These are phyloP conservation scores for Trametes gibbosa DNA, from an alignment of 768 basidiomycete genomes.

Conservation along the genomic window DNA sequence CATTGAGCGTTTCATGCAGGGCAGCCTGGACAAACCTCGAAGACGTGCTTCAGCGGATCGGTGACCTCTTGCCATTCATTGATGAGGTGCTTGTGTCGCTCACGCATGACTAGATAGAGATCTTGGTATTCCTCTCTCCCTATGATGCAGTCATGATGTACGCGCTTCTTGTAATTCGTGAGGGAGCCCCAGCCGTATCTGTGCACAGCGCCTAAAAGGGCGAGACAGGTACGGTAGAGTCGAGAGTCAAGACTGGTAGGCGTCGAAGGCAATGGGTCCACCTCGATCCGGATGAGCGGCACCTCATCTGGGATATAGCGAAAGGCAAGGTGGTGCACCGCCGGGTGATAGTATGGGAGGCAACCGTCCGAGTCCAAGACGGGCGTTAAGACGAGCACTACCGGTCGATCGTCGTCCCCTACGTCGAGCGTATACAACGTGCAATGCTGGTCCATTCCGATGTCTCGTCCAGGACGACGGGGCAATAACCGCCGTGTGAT, in stretches of 20 bases:
- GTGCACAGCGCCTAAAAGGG: constrained; percentile 78
- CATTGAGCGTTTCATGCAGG: neutral
- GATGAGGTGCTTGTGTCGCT: constrained; percentile 75
- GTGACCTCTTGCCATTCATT: constrained; percentile 78
- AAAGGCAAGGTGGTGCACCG: constrained; percentile 78
- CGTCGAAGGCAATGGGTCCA: constrained; percentile 44
- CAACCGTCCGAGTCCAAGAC: constrained; percentile 41
- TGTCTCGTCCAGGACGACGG: constrained; percentile 74
- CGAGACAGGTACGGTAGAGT: constrained; percentile 76
- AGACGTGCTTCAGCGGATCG: constrained; percentile 88
- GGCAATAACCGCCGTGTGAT: constrained; percentile 73
- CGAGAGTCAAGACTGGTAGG: constrained; percentile 56
- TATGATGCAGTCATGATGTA: constrained; percentile 78
- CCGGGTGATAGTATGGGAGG: constrained; percentile 90
- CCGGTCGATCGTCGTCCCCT: constrained; percentile 9
- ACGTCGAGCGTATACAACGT: constrained; percentile 50
- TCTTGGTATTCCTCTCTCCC: constrained; percentile 83
- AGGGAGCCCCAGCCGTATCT: constrained; percentile 87
- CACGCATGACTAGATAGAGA: constrained; percentile 82
- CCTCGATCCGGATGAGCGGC: constrained; percentile 53
- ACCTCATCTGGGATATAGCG: constrained; percentile 48
- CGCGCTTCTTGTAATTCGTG: constrained; percentile 83
- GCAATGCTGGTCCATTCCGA: constrained; percentile 71
- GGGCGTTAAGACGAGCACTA: constrained; percentile 57
- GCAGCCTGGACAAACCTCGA: constrained; percentile 53